phyloP scores from a whole-genome alignment of 805 yeast species.

The Torulaspora delbrueckii region DNA sequence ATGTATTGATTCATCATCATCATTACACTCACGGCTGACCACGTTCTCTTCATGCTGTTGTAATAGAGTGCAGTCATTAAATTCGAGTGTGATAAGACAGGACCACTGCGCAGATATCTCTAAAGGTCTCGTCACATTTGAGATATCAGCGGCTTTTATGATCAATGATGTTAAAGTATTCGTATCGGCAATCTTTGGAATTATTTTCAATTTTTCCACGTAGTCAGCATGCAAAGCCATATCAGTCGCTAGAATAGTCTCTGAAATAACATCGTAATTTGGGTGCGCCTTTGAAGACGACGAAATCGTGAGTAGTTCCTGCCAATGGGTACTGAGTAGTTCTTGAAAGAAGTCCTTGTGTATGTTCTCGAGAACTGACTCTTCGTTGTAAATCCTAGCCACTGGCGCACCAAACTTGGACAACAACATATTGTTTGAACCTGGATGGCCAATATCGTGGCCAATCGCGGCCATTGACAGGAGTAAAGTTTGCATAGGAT shows the following conservation, averaged over 20 bases:
- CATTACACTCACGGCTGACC: not conserved
- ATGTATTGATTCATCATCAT: conserved; percentile 19
- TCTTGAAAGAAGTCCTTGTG: conserved; percentile 63
- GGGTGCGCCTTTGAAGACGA: conserved; percentile 11
- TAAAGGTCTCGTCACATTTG: conserved; percentile 83
- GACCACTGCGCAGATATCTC: conserved; percentile 84
- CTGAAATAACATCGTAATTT: conserved; percentile 17
- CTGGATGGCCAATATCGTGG: conserved; percentile 96
- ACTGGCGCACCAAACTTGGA: conserved; percentile 56
- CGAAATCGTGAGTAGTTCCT: conserved; percentile 28
- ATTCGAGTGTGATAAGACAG: conserved; percentile 67
- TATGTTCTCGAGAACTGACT: conserved; percentile 75
- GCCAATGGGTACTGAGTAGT: conserved; percentile 51
- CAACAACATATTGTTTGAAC: conserved; percentile 78
- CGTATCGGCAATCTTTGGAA: conserved; percentile 20
- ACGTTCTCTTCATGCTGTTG: conserved; percentile 31
- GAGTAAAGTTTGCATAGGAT: conserved; percentile 48
- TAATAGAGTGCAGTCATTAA: conserved; percentile 57
- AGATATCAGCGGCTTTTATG: conserved; percentile 92
- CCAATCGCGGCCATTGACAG: conserved; percentile 81
- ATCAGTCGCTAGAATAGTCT: conserved; percentile 72
- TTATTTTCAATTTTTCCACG: conserved; percentile 45
- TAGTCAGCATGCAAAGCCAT: conserved; percentile 85
- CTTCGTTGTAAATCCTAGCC: conserved; percentile 54
- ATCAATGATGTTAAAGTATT: conserved; percentile 58